Evolutionary conservation across 805 yeast species (phyloP).

Genomic region (Candida rishiriensis): DNA sequence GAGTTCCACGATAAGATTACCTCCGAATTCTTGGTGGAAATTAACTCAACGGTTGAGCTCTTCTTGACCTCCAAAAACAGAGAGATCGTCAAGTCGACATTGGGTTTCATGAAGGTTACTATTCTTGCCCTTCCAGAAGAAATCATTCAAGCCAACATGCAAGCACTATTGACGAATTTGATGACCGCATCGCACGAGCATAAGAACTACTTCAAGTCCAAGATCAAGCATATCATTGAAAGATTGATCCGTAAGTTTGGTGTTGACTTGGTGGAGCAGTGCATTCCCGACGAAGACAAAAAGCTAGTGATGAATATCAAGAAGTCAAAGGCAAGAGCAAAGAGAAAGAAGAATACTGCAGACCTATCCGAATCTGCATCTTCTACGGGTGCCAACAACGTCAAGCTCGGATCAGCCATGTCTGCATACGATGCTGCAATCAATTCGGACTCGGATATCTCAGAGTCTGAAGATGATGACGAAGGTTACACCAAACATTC

Average conservation of each 20-base stretch:
- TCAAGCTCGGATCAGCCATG: constrained; percentile 34
- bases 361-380: constrained; percentile 11
- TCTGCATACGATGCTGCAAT: constrained; percentile 93
- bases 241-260: constrained; percentile 88
- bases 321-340: constrained; percentile 79
- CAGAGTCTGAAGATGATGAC: constrained; percentile 45
- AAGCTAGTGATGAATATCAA: constrained; percentile 81
- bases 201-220: constrained; percentile 89
- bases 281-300: constrained; percentile 87
- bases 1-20: constrained; percentile 74
- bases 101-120: constrained; percentile 91
- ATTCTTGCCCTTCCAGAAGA: constrained; percentile 79
- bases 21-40: constrained; percentile 58
- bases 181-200: constrained; percentile 95
- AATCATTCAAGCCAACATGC: constrained; percentile 60
- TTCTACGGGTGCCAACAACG: constrained; percentile 13
- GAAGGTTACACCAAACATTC: constrained; percentile 13
- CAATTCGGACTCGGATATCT: constrained; percentile 63
- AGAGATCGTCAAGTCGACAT: constrained; percentile 90
- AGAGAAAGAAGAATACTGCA: constrained; percentile 55
- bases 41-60: constrained; percentile 81
- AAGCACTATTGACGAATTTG: constrained; percentile 62
- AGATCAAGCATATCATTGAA: constrained; percentile 90
- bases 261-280: constrained; percentile 71
- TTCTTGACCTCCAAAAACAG: constrained; percentile 86